A percentile compares a stretch with the other conserved stretches of the same genome.
Conservation (phyloP, 1,284 basidiomycete species). For the Chiua sp. region DNA sequence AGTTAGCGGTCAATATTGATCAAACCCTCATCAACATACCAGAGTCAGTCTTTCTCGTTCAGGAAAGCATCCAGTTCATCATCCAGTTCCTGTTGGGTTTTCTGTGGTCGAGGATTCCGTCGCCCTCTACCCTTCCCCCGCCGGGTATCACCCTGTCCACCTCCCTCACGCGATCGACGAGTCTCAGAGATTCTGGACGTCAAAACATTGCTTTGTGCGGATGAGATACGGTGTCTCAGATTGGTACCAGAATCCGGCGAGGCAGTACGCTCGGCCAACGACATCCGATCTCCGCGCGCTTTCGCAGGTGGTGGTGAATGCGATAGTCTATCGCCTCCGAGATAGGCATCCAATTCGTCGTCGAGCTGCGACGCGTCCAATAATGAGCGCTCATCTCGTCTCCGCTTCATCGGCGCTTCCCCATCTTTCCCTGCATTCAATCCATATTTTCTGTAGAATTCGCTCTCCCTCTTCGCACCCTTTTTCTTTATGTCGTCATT, state of each 20-base stretch:
- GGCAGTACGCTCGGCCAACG: slow-evolving; percentile 62
- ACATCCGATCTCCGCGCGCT: slow-evolving; percentile 68
- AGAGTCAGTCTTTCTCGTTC: slow-evolving; percentile 43
- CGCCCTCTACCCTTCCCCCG: slow-evolving; percentile 34
- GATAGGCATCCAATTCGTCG: slow-evolving; percentile 68
- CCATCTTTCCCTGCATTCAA: slow-evolving; percentile 59
- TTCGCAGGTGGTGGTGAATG: slow-evolving; percentile 57
- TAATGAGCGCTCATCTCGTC: slow-evolving; percentile 35
- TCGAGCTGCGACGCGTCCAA: slow-evolving; percentile 38
- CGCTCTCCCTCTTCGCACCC: slow-evolving; percentile 68
- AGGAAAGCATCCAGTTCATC: slow-evolving; percentile 80
- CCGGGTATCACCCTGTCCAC: slow-evolving; percentile 27
- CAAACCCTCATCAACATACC: slow-evolving; percentile 16
- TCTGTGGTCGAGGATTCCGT: slow-evolving; percentile 47
- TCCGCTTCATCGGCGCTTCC: slow-evolving; percentile 43
- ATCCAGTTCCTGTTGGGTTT: slow-evolving; percentile 74
- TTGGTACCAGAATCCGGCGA: slow-evolving; percentile 42
- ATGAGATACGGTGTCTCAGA: slow-evolving; percentile 51
- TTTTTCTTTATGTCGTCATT: slow-evolving; percentile 73
- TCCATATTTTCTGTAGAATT: slow-evolving; percentile 80
- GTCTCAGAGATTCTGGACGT: slow-evolving; percentile 19
- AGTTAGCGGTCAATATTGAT: slow-evolving; percentile 12
- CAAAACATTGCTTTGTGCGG: slow-evolving; percentile 43
- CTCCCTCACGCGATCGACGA: slow-evolving; percentile 24
- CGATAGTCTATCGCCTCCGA: slow-evolving; percentile 49